Conservation (phyloP, 345 rosid species). For the Clausena lansium region DNA sequence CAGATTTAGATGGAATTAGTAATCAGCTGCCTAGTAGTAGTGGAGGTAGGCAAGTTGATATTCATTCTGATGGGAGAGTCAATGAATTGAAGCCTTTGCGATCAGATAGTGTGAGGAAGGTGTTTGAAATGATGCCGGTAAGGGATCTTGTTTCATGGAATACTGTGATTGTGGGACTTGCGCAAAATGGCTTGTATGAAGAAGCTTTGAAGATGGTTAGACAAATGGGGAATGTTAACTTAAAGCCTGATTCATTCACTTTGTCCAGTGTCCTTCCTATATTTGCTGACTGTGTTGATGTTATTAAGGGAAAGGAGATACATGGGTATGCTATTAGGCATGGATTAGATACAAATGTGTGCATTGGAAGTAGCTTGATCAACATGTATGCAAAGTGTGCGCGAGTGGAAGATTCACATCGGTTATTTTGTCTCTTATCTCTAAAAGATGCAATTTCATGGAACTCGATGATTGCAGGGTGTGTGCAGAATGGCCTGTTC, state of each 20-base stretch:
- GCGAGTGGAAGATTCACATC: slow-evolving; percentile 45
- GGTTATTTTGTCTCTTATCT: slow-evolving; percentile 45
- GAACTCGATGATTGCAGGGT: slow-evolving; percentile 76
- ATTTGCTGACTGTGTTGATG: slow-evolving; percentile 61
- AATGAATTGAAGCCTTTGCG: slow-evolving; percentile 1
- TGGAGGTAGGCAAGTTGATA: not conserved
- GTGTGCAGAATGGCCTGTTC: slow-evolving; percentile 67
- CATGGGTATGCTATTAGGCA: slow-evolving; percentile 75
- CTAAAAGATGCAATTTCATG: slow-evolving; percentile 61
- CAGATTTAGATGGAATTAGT: not conserved
- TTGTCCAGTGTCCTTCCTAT: slow-evolving; percentile 77
- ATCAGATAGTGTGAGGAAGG: slow-evolving; percentile 47
- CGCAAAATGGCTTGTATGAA: slow-evolving; percentile 59
- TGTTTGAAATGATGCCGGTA: slow-evolving; percentile 70
- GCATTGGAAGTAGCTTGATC: slow-evolving; percentile 69
- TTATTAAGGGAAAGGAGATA: slow-evolving; percentile 70
- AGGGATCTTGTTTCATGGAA: slow-evolving; percentile 86
- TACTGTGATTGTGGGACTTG: slow-evolving; percentile 69
- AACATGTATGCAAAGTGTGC: slow-evolving; percentile 83
- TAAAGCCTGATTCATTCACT: slow-evolving; percentile 79
- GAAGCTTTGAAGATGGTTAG: slow-evolving; percentile 67
- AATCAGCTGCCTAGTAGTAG: not conserved
- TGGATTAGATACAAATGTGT: slow-evolving; percentile 45
- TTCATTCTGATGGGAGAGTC: not conserved
- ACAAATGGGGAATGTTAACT: slow-evolving; percentile 49